Percentiles rank a stretch among this genome's conserved stretches.
Conservation (phyloP, 2,329 filamentous ascomycete species). For the Alternaria metachromatica region DNA sequence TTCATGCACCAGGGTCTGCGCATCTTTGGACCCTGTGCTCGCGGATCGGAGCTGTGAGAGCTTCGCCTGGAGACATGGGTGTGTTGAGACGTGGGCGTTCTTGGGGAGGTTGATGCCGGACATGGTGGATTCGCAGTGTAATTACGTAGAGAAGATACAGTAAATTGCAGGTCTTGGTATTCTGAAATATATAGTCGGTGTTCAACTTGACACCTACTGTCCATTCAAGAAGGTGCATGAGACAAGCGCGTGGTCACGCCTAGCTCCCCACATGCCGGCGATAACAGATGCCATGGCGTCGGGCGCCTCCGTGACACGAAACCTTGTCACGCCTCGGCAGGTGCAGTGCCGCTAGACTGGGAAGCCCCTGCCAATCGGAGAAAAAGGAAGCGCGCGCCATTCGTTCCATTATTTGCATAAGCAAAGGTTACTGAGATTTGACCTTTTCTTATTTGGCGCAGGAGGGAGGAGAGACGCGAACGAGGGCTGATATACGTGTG, state of each 20-base stretch:
- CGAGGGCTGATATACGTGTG: background rate
- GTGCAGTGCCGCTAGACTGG: background rate
- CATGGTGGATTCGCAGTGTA: slow-evolving; percentile 25
- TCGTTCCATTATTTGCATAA: background rate
- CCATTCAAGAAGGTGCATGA: slow-evolving; percentile 13
- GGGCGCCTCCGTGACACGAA: slow-evolving; percentile 14
- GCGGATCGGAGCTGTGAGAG: slow-evolving; percentile 85
- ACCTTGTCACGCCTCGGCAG: slow-evolving; percentile 1
- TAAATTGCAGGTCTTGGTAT: background rate
- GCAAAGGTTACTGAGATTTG: background rate
- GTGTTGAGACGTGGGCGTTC: slow-evolving; percentile 77
- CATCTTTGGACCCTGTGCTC: slow-evolving; percentile 73
- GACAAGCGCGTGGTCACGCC: slow-evolving; percentile 5
- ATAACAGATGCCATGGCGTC: slow-evolving; percentile 11
- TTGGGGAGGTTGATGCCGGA: slow-evolving; percentile 51
- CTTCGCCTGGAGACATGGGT: slow-evolving; percentile 88
- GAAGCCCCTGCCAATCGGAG: slow-evolving; percentile 13
- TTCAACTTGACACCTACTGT: slow-evolving; percentile 3
- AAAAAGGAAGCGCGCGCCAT: slow-evolving; percentile 2
- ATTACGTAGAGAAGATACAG: background rate
- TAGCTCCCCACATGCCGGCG: slow-evolving; percentile 9
- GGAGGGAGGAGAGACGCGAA: slow-evolving; percentile 1
- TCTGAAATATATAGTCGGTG: background rate
- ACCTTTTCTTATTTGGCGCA: slow-evolving; percentile 2
- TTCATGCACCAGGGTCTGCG: slow-evolving; percentile 82